Conservation (phyloP, 2,329 filamentous ascomycete genomes). For the Sclerotinia borealis region DNA sequence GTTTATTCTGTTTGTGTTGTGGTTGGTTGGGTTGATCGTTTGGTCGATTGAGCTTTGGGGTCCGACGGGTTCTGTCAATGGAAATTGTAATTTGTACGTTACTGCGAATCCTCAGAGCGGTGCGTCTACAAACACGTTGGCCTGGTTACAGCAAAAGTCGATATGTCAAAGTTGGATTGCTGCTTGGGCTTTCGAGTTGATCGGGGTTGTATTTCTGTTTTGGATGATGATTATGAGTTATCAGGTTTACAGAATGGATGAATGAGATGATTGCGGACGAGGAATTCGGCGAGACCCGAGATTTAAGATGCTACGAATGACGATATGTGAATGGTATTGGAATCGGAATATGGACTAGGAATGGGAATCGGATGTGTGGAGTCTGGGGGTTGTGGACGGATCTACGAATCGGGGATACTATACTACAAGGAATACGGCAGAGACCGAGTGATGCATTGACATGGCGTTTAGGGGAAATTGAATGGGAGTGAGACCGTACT, state of each 20-base stretch:
- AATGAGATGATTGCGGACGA: conserved; percentile 31
- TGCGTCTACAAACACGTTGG: conserved; percentile 48
- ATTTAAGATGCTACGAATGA: background rate
- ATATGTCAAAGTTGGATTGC: conserved; percentile 63
- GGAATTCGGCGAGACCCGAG: conserved; percentile 32
- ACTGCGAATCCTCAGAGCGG: conserved; percentile 46
- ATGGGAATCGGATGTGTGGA: background rate
- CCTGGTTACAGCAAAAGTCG: conserved; percentile 56
- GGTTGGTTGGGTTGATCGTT: conserved; percentile 59
- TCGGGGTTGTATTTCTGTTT: conserved; percentile 54
- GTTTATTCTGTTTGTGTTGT: conserved; percentile 62
- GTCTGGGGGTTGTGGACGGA: background rate
- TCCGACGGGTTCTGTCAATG: conserved; percentile 50
- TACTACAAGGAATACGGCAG: background rate
- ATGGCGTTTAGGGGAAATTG: background rate
- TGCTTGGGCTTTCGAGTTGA: conserved; percentile 56
- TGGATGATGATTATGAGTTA: conserved; percentile 66
- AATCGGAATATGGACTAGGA: background rate
- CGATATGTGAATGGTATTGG: background rate
- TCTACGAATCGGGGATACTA: background rate
- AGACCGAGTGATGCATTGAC: background rate
- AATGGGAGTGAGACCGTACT: background rate
- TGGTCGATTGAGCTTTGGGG: conserved; percentile 59
- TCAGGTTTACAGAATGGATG: conserved; percentile 45
- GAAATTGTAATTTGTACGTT: conserved; percentile 53